Base-by-base conservation (phyloP, 2,329 filamentous ascomycete species). In the Beauveria australis region DNA sequence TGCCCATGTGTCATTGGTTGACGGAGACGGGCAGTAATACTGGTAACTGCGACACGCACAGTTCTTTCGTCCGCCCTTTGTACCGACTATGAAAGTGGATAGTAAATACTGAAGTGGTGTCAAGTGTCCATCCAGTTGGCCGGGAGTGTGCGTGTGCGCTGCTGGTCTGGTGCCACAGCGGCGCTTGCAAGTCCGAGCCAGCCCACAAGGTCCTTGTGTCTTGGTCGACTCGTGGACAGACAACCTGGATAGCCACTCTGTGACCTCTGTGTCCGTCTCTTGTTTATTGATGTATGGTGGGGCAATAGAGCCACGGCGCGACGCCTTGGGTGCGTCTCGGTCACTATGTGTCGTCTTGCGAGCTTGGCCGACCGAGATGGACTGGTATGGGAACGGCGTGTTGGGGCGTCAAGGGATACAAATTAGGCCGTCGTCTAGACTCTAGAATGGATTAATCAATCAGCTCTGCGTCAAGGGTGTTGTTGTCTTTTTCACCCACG, bases 191-290 rank as follows among this genome's bases (percentile, higher is more conserved):
- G 57, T 59, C 57, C 57, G 49, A 59, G 57, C 49, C 57, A 59
- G 49, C 57, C 49, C 40, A 28, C 49, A 59, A 59, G 49, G 57
- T 59, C 46, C 56, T 46, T 41, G 19, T 57, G 57, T 40, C 41
- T 53, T 59, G 48, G 47, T 33, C 40, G 33, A 37, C 12, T 37
- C 33, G 33, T 37, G 33, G 33, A 37, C 33, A 37, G 14, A 46
- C 48, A 59, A 59, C 57, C 57, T 53, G 57, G 57, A 59, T 59
- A 59, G 57, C 48, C 48, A 53, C n/a, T 30, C 26, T 30, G 24
- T 48, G 46, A 49, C 57, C 49, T 53, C 24, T 51, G 16, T 51
- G 48, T 43, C 57, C 28, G 57, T 41, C 57, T 59, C 41, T 53
- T 59, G n/a, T 52, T 59, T 41, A 40, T 53, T 59, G 47, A 22